phyloP scores from a whole-genome alignment of 2,329 filamentous ascomycete genomes.

The Salinomyces thailandicus region DNA sequence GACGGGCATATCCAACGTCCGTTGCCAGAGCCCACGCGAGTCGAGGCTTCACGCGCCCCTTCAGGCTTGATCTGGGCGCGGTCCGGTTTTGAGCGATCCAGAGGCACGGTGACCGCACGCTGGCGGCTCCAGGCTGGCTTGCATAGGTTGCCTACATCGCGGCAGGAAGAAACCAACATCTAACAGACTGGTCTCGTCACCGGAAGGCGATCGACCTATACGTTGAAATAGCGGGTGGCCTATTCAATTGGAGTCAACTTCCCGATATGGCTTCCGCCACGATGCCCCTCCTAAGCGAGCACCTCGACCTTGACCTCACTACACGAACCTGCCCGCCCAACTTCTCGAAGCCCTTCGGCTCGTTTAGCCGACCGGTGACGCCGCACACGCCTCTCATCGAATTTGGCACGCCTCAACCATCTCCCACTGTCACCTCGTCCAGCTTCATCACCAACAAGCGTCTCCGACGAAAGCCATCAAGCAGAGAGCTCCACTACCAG shows the following conservation, averaged over 20 bases:
- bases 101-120: no score
- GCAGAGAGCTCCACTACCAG: background rate
- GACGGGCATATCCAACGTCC: no score
- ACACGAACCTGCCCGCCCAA: conserved; percentile 4
- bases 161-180: background rate
- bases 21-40: no score
- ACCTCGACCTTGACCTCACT: conserved; percentile 5
- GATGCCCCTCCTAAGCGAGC: conserved; percentile 3
- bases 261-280: conserved; percentile 1
- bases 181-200: no score
- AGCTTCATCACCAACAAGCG: background rate
- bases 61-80: no score
- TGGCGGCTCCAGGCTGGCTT: no score
- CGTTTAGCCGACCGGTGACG: background rate
- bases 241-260: background rate
- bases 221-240: no score
- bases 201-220: no score
- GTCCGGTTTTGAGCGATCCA: no score
- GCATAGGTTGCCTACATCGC: background rate
- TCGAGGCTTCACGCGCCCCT: no score
- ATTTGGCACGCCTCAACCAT: background rate
- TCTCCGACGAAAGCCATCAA: conserved; percentile 7
- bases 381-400: conserved; percentile 2
- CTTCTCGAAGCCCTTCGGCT: conserved; percentile 8
- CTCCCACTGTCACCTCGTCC: background rate